Percentiles rank a stretch among this genome's conserved stretches.
phyloP scores from a whole-genome alignment of 139 green algal species.

The Coelastrella sp. region DNA sequence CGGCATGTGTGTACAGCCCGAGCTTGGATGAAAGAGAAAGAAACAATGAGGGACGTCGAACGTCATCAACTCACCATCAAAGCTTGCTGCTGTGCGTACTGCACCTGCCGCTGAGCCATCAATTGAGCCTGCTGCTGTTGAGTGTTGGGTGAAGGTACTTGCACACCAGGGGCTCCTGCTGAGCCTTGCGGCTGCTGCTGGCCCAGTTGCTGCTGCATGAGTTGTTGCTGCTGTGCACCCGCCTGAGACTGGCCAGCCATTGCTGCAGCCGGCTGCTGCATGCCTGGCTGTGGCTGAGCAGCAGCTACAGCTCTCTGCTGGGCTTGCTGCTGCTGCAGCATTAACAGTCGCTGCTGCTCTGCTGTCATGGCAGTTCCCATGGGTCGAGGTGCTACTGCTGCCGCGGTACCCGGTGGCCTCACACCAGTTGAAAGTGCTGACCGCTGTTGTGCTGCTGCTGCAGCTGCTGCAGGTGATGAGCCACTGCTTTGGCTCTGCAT shows the following conservation, averaged over 20 bases:
- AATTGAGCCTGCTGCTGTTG: slow-evolving; percentile 12
- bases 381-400: slow-evolving; percentile 2
- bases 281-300: slow-evolving; percentile 14
- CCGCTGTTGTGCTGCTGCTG: slow-evolving; percentile 8
- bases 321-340: slow-evolving; percentile 19
- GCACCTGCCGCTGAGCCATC: background rate
- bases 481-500: background rate
- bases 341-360: slow-evolving; percentile 26
- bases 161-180: background rate
- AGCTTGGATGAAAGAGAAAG: no score
- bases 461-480: slow-evolving; percentile 8
- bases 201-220: background rate
- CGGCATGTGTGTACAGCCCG: no score
- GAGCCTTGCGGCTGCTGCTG: slow-evolving; percentile 7
- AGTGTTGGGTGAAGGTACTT: slow-evolving; percentile 10
- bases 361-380: background rate
- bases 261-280: slow-evolving; percentile 42
- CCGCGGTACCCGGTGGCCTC: slow-evolving; percentile 15
- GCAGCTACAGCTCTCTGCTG: background rate
- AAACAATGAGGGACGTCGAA: no score
- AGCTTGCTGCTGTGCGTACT: slow-evolving; percentile 33
- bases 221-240: background rate
- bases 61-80: slow-evolving; percentile 17
- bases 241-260: slow-evolving; percentile 14
- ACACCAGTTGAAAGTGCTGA: slow-evolving; percentile 18